A percentile compares a stretch with the other conserved stretches of the same genome.
Evolutionary conservation across 345 rosid genomes (phyloP).

Genomic region (Ceriops tagal): DNA sequence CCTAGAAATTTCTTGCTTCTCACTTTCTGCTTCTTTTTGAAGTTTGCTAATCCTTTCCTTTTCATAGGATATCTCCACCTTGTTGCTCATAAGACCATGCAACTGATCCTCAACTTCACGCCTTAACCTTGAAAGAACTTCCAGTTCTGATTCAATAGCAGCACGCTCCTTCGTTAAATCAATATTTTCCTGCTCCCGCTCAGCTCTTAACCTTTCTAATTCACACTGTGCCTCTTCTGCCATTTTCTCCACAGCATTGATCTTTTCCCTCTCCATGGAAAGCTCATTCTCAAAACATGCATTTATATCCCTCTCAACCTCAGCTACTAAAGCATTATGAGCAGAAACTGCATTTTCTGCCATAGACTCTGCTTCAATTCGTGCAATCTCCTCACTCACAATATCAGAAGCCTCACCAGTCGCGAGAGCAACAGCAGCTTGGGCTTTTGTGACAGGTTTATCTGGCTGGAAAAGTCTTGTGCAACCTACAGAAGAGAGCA

Average conservation of each 20-base stretch:
- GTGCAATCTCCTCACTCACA: slow-evolving; percentile 85
- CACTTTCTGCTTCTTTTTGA: slow-evolving; percentile 59
- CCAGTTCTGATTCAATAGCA: slow-evolving; percentile 77
- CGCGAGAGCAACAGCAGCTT: slow-evolving; percentile 88
- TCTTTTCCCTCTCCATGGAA: slow-evolving; percentile 58
- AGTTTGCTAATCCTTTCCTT: slow-evolving; percentile 66
- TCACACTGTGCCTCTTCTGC: slow-evolving; percentile 78
- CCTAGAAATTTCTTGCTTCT: slow-evolving; percentile 63
- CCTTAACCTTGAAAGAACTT: slow-evolving; percentile 60
- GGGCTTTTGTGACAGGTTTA: slow-evolving; percentile 95
- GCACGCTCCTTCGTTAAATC: slow-evolving; percentile 64
- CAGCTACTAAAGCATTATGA: slow-evolving; percentile 70
- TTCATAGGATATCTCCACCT: slow-evolving; percentile 74
- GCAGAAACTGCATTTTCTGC: slow-evolving; percentile 84
- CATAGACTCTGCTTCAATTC: slow-evolving; percentile 84
- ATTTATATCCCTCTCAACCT: slow-evolving; percentile 78
- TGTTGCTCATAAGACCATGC: slow-evolving; percentile 56
- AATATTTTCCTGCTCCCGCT: slow-evolving; percentile 65
- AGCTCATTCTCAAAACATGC: slow-evolving; percentile 75
- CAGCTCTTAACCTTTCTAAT: slow-evolving; percentile 55
- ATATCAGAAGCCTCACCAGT: slow-evolving; percentile 73
- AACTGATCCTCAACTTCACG: slow-evolving; percentile 73
- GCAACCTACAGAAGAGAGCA: slow-evolving; percentile 43
- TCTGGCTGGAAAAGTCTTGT: slow-evolving; percentile 85
- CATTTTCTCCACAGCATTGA: slow-evolving; percentile 67